A percentile compares a stretch with the other conserved stretches of the same genome.
Conservation (phyloP, 306 rosid species). For the peach (Prunus persica) region Prunus_persica_NCBIv2 NC_034014.1:6939001-6939500, state of each 20-base stretch:
- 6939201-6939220: not conserved
- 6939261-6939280: constrained; percentile 83
- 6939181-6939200: not conserved
- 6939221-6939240: constrained; percentile 16
- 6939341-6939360: constrained; percentile 89
- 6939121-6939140: constrained; percentile 51
- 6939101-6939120: constrained; percentile 70
- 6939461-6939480: not conserved
- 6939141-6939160: constrained; percentile 55
- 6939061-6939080: constrained; percentile 84
- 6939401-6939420: not conserved
- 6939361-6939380: constrained; percentile 15
- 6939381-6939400: not conserved
- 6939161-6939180: constrained; percentile 6
- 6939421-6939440: not conserved
- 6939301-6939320: constrained; percentile 73
- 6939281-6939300: constrained; percentile 50
- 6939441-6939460: constrained; percentile 23
- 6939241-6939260: constrained; percentile 46
- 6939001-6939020: constrained; percentile 55
- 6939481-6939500: not conserved
- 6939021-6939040: constrained; percentile 75
- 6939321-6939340: constrained; percentile 63
- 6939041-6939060: constrained; percentile 75
- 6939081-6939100: constrained; percentile 75